Conservation (phyloP, 345 rosid genomes). For the Rhodamnia argentea region DNA sequence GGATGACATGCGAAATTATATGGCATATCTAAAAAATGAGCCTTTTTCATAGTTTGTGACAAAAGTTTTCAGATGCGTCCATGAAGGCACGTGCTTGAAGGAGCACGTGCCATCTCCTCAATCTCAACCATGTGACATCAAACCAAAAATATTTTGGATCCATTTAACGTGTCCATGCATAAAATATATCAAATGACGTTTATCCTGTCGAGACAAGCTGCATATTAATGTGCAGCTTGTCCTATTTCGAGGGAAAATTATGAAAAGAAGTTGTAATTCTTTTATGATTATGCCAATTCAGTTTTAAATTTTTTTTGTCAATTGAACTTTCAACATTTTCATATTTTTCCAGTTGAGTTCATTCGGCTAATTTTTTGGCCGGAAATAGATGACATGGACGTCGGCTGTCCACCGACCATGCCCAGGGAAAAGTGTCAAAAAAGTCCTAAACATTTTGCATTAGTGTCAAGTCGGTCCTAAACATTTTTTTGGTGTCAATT, state of each 20-base stretch:
- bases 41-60: background rate
- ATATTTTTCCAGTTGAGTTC: no score
- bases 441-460: no score
- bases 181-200: background rate
- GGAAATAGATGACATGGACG: no score
- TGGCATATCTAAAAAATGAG: background rate
- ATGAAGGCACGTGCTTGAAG: background rate
- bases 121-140: background rate
- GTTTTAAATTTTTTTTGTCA: no score
- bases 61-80: background rate
- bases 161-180: background rate
- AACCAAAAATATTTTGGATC: background rate
- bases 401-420: no score
- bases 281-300: no score
- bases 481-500: no score
- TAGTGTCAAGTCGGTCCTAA: no score
- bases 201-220: background rate
- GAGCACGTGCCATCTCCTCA: background rate
- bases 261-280: no score
- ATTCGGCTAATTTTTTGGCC: no score
- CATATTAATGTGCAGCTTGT: background rate
- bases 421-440: no score
- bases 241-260: background rate
- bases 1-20: background rate
- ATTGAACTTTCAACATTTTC: no score